A percentile compares a stretch with the other conserved stretches of the same genome.
Conservation (phyloP, 2,329 filamentous ascomycete species). For the Diplodia sapinea region DNA sequence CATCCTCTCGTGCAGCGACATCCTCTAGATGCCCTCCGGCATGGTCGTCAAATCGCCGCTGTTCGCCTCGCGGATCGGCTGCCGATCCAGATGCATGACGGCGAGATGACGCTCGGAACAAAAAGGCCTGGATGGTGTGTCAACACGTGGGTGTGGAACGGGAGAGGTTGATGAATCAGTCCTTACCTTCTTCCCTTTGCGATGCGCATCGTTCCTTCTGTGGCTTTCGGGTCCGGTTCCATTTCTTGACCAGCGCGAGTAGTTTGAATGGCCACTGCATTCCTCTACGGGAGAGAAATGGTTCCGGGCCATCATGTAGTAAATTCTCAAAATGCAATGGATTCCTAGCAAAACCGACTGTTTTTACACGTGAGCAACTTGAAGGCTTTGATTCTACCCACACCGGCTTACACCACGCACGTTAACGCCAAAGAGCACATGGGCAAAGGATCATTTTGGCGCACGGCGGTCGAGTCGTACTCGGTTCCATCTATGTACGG, state of each 20-base stretch:
- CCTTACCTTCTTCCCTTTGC: background rate
- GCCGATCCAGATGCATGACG: background rate
- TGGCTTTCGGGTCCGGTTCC: background rate
- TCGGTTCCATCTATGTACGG: too few species aligned
- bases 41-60: background rate
- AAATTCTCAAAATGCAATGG: background rate
- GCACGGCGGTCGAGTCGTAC: too few species aligned
- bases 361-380: too few species aligned
- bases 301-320: background rate
- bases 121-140: background rate
- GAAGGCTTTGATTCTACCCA: too few species aligned
- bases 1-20: background rate
- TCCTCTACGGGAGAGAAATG: conserved; percentile 1
- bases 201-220: background rate
- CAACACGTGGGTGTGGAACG: background rate
- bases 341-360: background rate
- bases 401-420: too few species aligned
- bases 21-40: background rate
- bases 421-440: too few species aligned
- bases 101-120: background rate
- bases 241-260: background rate
- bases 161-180: background rate
- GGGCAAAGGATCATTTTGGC: too few species aligned
- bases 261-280: background rate
- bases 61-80: background rate